These are phyloP conservation scores for Chlamydomonas sp. DNA, from an alignment of 139 green algal species.

Conservation along the genomic window DNA sequence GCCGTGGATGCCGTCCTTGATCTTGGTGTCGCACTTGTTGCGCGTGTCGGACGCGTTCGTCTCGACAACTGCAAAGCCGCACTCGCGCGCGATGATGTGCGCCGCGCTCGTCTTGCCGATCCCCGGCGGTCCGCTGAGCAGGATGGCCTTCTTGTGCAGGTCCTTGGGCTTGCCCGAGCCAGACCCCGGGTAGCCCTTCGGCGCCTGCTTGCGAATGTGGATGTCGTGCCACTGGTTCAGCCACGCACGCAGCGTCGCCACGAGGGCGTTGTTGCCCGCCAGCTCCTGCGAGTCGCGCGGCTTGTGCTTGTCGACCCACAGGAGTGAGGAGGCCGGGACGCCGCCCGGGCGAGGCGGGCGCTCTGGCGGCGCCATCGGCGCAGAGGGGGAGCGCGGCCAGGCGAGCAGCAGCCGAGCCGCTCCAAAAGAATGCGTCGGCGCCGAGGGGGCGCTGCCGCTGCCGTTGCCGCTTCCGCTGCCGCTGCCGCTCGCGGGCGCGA, in stretches of 20 bases:
- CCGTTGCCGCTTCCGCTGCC: too few species aligned
- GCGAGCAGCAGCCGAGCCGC: too few species aligned
- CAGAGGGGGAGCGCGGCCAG: too few species aligned
- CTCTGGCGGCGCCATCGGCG: too few species aligned
- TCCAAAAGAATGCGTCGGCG: too few species aligned
- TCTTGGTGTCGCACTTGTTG: conserved; percentile 73
- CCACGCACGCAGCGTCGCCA: conserved; percentile 56
- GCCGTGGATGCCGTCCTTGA: conserved; percentile 64
- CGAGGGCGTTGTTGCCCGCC: conserved; percentile 74
- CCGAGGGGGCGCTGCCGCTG: too few species aligned
- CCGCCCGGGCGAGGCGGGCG: too few species aligned
- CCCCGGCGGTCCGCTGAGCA: conserved; percentile 85
- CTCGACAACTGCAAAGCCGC: conserved; percentile 72
- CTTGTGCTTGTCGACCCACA: conserved; percentile 94
- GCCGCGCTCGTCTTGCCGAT: conserved; percentile 88
- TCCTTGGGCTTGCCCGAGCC: conserved; percentile 43
- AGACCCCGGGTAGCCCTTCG: conserved; percentile 3
- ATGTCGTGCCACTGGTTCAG: conserved; percentile 66
- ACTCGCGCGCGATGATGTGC: conserved; percentile 65
- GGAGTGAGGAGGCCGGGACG: too few species aligned
- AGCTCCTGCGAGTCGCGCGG: conserved; percentile 69
- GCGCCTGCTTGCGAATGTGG: conserved; percentile 49
- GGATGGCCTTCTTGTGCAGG: conserved; percentile 84
- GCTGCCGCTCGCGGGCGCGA: too few species aligned
- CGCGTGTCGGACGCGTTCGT: conserved; percentile 94